Evolutionary conservation across 129 eudicot species (phyloP).

Genomic region (Tagetes patula): DNA sequence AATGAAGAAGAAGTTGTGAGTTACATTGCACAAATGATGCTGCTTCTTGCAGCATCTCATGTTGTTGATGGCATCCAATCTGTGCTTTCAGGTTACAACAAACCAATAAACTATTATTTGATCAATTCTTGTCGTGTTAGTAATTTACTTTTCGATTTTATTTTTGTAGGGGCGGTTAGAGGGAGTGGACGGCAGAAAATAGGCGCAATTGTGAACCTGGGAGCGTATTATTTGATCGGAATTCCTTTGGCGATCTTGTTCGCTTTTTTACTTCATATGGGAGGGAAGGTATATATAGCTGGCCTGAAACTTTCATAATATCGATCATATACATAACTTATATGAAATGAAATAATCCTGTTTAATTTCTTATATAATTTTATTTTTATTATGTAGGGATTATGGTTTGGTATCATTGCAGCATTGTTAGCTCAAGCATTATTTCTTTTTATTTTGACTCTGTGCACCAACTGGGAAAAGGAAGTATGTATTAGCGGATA

Average conservation of each 20-base stretch:
- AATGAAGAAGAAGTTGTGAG: constrained; percentile 51
- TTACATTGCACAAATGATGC: constrained; percentile 53
- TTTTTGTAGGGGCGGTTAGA: constrained; percentile 59
- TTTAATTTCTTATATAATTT: not conserved
- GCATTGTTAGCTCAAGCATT: constrained; percentile 62
- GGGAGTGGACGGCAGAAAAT: constrained; percentile 83
- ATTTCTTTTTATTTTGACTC: constrained; percentile 47
- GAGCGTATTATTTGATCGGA: constrained; percentile 71
- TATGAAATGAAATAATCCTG: no score
- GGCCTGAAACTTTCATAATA: no score
- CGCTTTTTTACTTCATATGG: constrained; percentile 60
- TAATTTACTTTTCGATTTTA: not conserved
- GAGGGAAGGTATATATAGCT: constrained; percentile 58
- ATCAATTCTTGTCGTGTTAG: not conserved
- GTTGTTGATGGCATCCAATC: constrained; percentile 64
- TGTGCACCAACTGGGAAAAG: constrained; percentile 63
- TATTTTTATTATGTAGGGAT: constrained; percentile 49
- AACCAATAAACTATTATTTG: not conserved
- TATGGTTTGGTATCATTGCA: constrained; percentile 65
- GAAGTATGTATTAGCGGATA: constrained; percentile 40
- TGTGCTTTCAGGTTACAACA: constrained; percentile 62
- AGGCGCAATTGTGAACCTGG: constrained; percentile 68
- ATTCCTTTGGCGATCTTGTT: constrained; percentile 54
- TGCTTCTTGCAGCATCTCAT: constrained; percentile 45
- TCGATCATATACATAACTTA: no score